Percentiles rank a stretch among this genome's conserved stretches.
phyloP scores from a whole-genome alignment of 306 rosid genomes.

The Dalbergia cultrata region DNA sequence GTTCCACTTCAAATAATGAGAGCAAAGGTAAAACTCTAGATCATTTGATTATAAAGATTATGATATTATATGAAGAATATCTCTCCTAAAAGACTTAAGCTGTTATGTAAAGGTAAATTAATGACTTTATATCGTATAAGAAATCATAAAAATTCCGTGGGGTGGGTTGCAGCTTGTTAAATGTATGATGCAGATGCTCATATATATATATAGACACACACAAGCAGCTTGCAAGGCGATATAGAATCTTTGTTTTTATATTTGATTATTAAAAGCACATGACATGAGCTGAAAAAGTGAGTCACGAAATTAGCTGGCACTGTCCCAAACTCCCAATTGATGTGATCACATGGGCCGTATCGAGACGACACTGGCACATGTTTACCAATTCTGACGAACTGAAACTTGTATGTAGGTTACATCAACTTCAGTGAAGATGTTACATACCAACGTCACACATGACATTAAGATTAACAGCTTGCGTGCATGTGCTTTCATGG shows the following conservation, averaged over 20 bases:
- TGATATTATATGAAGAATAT: no score
- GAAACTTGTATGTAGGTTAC: neutral
- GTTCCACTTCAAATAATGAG: no score
- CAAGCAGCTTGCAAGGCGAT: conserved; percentile 4
- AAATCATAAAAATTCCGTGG: neutral
- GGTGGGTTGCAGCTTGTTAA: neutral
- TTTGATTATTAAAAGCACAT: conserved; percentile 22
- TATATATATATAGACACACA: no score
- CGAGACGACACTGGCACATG: neutral
- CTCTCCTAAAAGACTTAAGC: no score
- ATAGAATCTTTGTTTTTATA: conserved; percentile 16
- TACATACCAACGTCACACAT: neutral
- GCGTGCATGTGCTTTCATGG: neutral
- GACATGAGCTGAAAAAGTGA: conserved; percentile 3
- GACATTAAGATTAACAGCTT: neutral
- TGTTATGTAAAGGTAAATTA: no score
- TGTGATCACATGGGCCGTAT: conserved; percentile 2
- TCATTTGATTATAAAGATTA: no score
- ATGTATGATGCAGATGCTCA: conserved; percentile 1
- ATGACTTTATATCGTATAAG: neutral
- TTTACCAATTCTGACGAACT: conserved; percentile 21
- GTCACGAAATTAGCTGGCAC: conserved; percentile 36
- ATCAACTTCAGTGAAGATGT: conserved; percentile 17
- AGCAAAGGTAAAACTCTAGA: no score
- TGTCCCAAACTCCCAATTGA: neutral